phyloP scores from a whole-genome alignment of 2,329 filamentous ascomycete genomes.

The Hypoxylon sp. region DNA sequence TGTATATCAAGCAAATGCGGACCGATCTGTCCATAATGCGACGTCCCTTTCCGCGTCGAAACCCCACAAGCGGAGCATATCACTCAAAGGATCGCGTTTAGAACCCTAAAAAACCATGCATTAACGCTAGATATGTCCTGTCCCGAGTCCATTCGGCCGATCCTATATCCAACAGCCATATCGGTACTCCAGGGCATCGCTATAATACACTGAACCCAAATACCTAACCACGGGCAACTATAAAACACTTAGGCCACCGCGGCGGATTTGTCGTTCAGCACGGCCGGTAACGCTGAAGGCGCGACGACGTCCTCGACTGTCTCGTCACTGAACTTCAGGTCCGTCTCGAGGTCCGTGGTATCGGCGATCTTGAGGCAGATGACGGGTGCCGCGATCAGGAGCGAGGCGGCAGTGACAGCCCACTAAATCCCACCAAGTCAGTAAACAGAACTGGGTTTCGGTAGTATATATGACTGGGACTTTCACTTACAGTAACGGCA shows the following conservation, averaged over 20 bases:
- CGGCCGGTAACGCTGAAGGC: conserved; percentile 25
- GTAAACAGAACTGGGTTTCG: background rate
- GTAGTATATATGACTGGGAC: background rate
- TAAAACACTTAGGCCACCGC: conserved; percentile 24
- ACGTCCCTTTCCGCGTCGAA: background rate
- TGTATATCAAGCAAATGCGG: background rate
- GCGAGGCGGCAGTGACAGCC: conserved; percentile 76
- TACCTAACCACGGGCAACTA: background rate
- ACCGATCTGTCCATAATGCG: too few species aligned
- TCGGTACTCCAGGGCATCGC: conserved; percentile 6
- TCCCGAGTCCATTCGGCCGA: background rate
- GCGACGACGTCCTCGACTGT: conserved; percentile 72
- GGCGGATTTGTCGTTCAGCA: conserved; percentile 41
- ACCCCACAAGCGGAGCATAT: background rate
- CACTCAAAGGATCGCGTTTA: background rate
- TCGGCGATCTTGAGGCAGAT: conserved; percentile 83
- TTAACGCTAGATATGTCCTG: conserved; percentile 2
- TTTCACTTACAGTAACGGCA: conserved; percentile 56
- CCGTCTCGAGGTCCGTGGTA: conserved; percentile 80
- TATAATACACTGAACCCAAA: background rate
- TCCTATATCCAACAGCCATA: background rate
- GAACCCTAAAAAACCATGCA: conserved; percentile 3
- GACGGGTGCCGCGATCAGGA: conserved; percentile 80
- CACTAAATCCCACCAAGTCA: conserved; percentile 60
- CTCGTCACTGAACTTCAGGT: conserved; percentile 86